Percentiles rank a stretch among this genome's conserved stretches.
phyloP scores from a whole-genome alignment of 192 early-diverging fungal genomes.

The Coemansia sp. region DNA sequence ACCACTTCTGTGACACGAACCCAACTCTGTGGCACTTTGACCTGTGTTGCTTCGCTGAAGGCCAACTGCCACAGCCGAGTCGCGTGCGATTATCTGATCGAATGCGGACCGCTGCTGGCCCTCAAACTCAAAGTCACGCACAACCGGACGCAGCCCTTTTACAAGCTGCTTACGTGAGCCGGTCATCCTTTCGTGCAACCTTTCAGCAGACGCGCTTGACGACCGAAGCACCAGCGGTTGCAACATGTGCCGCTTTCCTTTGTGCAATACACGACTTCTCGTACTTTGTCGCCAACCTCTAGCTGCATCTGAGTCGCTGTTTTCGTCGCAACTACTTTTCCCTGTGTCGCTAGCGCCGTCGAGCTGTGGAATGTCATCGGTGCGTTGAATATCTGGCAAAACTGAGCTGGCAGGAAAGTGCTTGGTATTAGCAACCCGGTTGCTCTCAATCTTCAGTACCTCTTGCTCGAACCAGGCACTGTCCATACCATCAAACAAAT shows the following conservation, averaged over 20 bases:
- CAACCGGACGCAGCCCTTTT: not conserved
- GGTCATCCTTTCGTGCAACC: not conserved
- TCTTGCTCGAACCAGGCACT: slow-evolving; percentile 16
- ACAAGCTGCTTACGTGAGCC: not conserved
- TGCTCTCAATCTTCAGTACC: slow-evolving; percentile 1
- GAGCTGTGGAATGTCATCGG: slow-evolving; percentile 7
- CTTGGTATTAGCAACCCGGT: not conserved
- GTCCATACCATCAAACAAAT: slow-evolving; percentile 1
- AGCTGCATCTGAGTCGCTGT: not conserved
- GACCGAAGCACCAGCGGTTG: slow-evolving; percentile 5
- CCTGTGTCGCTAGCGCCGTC: slow-evolving; percentile 15
- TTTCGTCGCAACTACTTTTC: not conserved
- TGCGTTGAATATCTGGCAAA: not conserved
- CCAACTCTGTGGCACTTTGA: not conserved
- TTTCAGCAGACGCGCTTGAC: not conserved
- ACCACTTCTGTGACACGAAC: not conserved
- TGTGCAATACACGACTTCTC: not conserved
- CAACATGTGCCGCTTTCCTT: not conserved
- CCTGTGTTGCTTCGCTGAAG: not conserved
- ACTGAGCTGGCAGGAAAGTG: too few species aligned
- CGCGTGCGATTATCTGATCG: not conserved
- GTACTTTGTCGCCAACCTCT: not conserved
- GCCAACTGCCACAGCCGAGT: not conserved
- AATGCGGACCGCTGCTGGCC: not conserved
- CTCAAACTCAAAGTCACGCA: not conserved